A percentile compares a stretch with the other conserved stretches of the same genome.
Conservation (phyloP, 139 green algal species). For the Microglena sp. region DNA sequence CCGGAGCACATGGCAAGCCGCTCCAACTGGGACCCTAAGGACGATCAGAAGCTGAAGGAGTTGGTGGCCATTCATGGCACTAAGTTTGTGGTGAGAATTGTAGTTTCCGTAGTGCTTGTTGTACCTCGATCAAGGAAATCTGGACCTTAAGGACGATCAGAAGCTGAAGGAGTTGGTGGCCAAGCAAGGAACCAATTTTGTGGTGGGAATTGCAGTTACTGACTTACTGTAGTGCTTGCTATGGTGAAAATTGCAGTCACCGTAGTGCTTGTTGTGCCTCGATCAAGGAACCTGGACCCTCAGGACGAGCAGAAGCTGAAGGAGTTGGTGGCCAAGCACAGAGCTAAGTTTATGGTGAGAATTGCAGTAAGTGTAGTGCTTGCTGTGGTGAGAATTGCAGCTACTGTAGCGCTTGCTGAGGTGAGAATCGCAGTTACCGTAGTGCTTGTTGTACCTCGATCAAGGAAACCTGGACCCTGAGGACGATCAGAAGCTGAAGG, state of each 20-base stretch:
- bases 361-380: background rate
- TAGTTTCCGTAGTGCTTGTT: background rate
- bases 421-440: background rate
- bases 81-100: conserved; percentile 16
- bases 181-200: background rate
- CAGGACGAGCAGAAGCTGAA: conserved; percentile 10
- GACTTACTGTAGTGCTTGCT: background rate
- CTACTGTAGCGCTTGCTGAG: background rate
- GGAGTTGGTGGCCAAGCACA: conserved; percentile 8
- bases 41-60: conserved; percentile 14
- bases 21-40: conserved; percentile 4
- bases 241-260: conserved; percentile 7
- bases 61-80: conserved; percentile 14
- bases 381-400: too few relatives aligned
- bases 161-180: background rate
- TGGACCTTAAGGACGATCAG: background rate
- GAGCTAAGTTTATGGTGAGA: conserved; percentile 17
- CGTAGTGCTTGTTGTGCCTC: background rate
- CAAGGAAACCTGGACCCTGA: too few relatives aligned
- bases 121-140: conserved; percentile 3
- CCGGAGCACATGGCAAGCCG: background rate
- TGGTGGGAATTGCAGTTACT: too few relatives aligned
- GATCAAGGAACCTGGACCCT: background rate
- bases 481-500: background rate
- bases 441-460: background rate